Percentiles rank a stretch among this genome's conserved stretches.
Evolutionary conservation across 2,329 filamentous ascomycete genomes (phyloP).

Genomic region (Penicillium sumatraense): DNA sequence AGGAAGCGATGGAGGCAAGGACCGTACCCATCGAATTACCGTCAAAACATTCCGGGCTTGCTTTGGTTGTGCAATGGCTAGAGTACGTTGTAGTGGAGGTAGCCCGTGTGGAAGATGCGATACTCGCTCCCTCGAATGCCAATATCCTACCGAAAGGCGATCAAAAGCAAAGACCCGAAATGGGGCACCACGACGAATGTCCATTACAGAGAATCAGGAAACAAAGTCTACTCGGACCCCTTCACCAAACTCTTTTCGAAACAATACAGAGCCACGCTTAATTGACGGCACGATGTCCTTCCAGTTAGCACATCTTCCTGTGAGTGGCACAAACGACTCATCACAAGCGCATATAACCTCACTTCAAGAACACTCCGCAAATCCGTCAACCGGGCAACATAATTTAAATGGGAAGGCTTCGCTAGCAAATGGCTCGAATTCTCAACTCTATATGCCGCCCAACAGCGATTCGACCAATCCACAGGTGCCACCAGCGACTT

Average conservation of each 20-base stretch:
- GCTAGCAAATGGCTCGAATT: conserved; percentile 1
- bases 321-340: neutral
- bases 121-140: conserved; percentile 41
- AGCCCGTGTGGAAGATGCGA: conserved; percentile 43
- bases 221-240: conserved; percentile 10
- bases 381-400: neutral
- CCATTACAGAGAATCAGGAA: conserved; percentile 12
- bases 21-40: conserved; percentile 45
- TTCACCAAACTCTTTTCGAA: neutral
- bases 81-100: conserved; percentile 46
- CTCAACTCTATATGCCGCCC: conserved; percentile 11
- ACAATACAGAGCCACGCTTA: neutral
- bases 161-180: conserved; percentile 36
- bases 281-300: conserved; percentile 5
- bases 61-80: conserved; percentile 44
- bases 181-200: conserved; percentile 11
- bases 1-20: conserved; percentile 38
- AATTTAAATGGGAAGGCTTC: conserved; percentile 3
- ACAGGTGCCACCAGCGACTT: conserved; percentile 11
- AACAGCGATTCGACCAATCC: conserved; percentile 10
- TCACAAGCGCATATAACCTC: neutral
- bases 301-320: conserved; percentile 13
- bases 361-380: neutral
- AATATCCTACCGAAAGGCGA: conserved; percentile 45
- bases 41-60: conserved; percentile 49